These are phyloP conservation scores for Colletotrichum cordylinicola DNA, from an alignment of 2,329 filamentous ascomycete genomes.

Conservation along the genomic window DNA sequence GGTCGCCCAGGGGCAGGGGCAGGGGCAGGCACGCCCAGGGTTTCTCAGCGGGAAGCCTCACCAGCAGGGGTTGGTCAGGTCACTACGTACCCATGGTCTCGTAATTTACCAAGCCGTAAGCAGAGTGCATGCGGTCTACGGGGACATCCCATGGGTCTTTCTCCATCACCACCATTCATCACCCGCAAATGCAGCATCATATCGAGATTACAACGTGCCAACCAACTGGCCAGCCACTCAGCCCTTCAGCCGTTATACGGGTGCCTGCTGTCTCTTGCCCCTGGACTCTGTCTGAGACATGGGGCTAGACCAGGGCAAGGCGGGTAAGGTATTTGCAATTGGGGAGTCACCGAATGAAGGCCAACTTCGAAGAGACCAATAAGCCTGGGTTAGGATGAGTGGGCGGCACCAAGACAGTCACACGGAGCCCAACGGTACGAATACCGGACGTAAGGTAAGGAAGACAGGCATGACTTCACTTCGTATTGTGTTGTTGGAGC, in stretches of 20 bases:
- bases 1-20: neutral
- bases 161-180: neutral
- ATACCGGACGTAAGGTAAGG: neutral
- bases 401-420: neutral
- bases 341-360: neutral
- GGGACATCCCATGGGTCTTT: neutral
- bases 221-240: neutral
- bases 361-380: neutral
- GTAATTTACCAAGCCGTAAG: neutral
- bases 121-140: neutral
- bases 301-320: conserved; percentile 2
- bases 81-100: neutral
- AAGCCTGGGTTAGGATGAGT: neutral
- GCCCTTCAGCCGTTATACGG: conserved; percentile 13
- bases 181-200: conserved; percentile 1
- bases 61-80: neutral
- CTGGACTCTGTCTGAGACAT: conserved; percentile 9
- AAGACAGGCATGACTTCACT: neutral
- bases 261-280: conserved; percentile 10
- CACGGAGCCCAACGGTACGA: neutral
- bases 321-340: conserved; percentile 13
- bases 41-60: neutral
- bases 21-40: neutral
- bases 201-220: conserved; percentile 16
- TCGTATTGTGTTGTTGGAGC: neutral